Conservation (phyloP, 805 yeast species). For the Peterozyma toletana region DNA sequence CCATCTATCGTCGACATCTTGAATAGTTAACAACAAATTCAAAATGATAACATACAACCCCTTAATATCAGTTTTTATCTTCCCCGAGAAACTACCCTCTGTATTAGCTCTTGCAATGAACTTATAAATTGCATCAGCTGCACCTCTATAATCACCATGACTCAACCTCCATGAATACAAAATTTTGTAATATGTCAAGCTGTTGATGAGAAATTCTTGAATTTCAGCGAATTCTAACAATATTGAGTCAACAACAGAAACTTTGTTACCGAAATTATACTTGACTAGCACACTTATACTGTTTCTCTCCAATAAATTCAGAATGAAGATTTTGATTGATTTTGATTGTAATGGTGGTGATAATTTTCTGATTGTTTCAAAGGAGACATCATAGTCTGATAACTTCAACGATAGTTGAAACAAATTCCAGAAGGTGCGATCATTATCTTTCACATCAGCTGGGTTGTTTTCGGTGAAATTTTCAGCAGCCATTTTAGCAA, state of each 20-base stretch:
- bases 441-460: constrained; percentile 14
- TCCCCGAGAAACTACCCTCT: constrained; percentile 2
- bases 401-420: constrained; percentile 23
- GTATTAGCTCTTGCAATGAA: constrained; percentile 21
- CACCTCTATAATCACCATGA: constrained; percentile 44
- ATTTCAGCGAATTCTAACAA: constrained; percentile 1
- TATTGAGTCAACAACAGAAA: constrained; percentile 4
- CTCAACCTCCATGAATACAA: constrained; percentile 43
- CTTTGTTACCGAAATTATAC: constrained; percentile 1
- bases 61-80: constrained; percentile 7
- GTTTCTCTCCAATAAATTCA: constrained; percentile 6
- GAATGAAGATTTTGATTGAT: constrained; percentile 2
- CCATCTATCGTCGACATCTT: constrained; percentile 32
- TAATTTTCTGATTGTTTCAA: constrained; percentile 11
- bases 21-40: constrained; percentile 29
- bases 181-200: constrained; percentile 38
- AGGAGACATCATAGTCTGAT: constrained; percentile 21
- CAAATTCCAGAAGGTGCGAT: constrained; percentile 13
- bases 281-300: not conserved
- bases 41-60: constrained; percentile 25
- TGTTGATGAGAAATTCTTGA: constrained; percentile 4
- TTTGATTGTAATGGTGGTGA: constrained; percentile 1
- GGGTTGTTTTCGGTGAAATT: constrained; percentile 10
- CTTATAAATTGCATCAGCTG: constrained; percentile 34
- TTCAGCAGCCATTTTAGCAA: constrained; percentile 11